Evolutionary conservation across 306 rosid genomes (phyloP).

Genomic region (Crataegus laevigata): DNA sequence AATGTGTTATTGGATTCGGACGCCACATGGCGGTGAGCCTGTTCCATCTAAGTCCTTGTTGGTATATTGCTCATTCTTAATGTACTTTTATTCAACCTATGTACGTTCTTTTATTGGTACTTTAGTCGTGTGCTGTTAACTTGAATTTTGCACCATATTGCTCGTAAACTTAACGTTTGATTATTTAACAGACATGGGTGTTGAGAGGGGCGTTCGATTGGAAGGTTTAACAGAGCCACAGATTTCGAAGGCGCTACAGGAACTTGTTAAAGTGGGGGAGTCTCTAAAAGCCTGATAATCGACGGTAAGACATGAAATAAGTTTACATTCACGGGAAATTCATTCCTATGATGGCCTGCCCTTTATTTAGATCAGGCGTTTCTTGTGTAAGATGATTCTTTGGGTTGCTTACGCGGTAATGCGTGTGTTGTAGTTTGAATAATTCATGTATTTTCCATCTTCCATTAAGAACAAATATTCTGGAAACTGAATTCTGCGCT

Average conservation of each 20-base stretch:
- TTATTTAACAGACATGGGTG: conserved; percentile 61
- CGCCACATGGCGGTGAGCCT: too few relatives aligned
- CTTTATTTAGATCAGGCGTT: background rate
- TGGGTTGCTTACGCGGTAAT: background rate
- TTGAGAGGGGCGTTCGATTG: conserved; percentile 69
- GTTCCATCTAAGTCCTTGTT: too few relatives aligned
- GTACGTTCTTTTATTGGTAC: background rate
- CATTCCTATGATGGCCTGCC: background rate
- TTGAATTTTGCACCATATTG: background rate
- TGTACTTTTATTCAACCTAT: background rate
- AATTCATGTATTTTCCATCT: background rate
- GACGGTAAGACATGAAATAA: conserved; percentile 36
- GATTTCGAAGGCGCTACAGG: conserved; percentile 78
- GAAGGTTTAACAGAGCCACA: conserved; percentile 80
- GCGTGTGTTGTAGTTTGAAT: conserved; percentile 15
- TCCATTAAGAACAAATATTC: background rate
- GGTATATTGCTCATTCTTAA: background rate
- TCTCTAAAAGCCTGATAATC: conserved; percentile 42
- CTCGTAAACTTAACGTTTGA: conserved; percentile 6
- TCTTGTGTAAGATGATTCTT: conserved; percentile 1
- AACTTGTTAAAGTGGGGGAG: conserved; percentile 60
- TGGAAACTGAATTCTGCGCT: background rate
- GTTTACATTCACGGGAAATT: conserved; percentile 10
- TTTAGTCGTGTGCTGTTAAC: background rate
- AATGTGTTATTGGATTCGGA: too few relatives aligned